Evolutionary conservation across 176 grass and related monocot species (phyloP), one percentile per base, ranked within the genome.

Genomic region (Ensete ventricosum): DNA sequence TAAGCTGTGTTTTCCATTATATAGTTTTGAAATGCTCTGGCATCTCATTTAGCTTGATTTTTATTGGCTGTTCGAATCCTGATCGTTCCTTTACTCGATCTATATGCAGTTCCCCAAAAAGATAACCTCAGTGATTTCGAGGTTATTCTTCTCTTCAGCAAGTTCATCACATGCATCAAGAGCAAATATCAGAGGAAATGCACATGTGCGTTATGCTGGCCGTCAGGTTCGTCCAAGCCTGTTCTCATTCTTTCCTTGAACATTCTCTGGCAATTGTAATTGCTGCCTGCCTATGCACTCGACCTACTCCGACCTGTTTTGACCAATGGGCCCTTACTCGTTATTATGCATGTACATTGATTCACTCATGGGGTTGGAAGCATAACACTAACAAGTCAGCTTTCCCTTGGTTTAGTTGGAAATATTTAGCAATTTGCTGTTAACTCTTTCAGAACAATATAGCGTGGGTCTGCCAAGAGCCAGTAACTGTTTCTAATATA

Each of bases 51-150:
- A 48, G 14, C 21, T 73, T 73, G 27, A 19, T 51, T 87, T 58
- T 13, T 73, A 9, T 85, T 69, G 2, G 20, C 71, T 64, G 22
- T 80, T 16, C 76, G 58, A 12, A 73, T 72, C 7, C 11, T 74
- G 59, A 60, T 48, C 53, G 58, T 53, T 73, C 50, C 43, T 22
- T 82, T 50, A 62, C 55, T 43, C 34, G 34, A 43, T 43, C 0
- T 16, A 50, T 70, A 9, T 86, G 80, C 86, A 92, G 90, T 48
- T 89, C 19, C 90, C 86, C 25, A 67, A 78, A 69, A 74, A 78
- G 53, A 58, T 92, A 82, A 66, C 90, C 48, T 84, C 84, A 84
- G 68, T 84, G 80, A 83, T 92, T 14, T 80, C 86, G 75, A 79
- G 86, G 85, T 68, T 84, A 76, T 86, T 87, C 27, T 50, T 79